Percentiles rank a stretch among this genome's conserved stretches.
These are phyloP conservation scores for Rubia peregrina DNA, from an alignment of 305 asterid genomes.

Conservation along the genomic window DNA sequence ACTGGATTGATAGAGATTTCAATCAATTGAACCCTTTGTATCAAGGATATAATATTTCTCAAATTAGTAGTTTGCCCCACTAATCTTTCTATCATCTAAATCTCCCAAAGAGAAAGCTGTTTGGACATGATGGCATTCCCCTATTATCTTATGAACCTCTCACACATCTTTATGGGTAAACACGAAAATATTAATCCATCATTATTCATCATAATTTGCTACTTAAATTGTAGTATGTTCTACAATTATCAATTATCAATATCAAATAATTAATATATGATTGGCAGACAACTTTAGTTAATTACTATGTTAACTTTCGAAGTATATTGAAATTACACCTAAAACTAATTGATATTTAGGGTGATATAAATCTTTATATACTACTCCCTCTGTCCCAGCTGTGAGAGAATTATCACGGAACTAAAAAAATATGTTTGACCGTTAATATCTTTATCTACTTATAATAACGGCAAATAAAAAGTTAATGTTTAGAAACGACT, in stretches of 20 bases:
- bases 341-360: too few relatives aligned
- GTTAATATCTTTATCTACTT: too few relatives aligned
- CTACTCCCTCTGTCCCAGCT: too few relatives aligned
- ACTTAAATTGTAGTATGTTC: conserved; percentile 5
- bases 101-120: not conserved
- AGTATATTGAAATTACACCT: too few relatives aligned
- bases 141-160: conserved; percentile 10
- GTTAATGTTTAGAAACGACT: too few relatives aligned
- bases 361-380: too few relatives aligned
- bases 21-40: not conserved
- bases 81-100: not conserved
- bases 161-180: conserved; percentile 20
- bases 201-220: not conserved
- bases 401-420: too few relatives aligned
- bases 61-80: conserved; percentile 6
- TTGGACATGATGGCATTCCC: conserved; percentile 1
- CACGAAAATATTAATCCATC: conserved; percentile 1
- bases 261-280: not conserved
- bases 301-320: too few relatives aligned
- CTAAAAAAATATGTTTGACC: too few relatives aligned
- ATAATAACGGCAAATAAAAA: too few relatives aligned
- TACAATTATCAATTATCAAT: conserved; percentile 10
- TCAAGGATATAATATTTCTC: not conserved
- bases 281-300: not conserved
- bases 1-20: conserved; percentile 3